Evolutionary conservation across 2,329 filamentous ascomycete genomes (phyloP).

Genomic region (Monilinia fructigena): DNA sequence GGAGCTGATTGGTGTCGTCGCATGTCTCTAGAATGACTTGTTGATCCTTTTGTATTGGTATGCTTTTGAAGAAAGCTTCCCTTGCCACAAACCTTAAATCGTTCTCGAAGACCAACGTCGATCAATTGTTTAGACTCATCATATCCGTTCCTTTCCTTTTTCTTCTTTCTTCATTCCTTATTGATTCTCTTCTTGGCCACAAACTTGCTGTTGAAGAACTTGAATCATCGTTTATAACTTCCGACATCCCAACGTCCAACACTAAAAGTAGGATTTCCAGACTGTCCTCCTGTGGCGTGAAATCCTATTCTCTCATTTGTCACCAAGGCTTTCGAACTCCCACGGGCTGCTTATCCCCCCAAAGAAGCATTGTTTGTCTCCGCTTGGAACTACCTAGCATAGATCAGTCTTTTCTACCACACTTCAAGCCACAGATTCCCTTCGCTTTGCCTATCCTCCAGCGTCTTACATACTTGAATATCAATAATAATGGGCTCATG

Average conservation of each 20-base stretch:
- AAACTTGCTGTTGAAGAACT: slow-evolving; percentile 22
- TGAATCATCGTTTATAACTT: slow-evolving; percentile 22
- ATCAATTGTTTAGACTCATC: slow-evolving; percentile 7
- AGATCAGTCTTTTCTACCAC: slow-evolving; percentile 28
- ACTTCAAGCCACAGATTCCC: slow-evolving; percentile 35
- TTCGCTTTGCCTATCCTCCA: slow-evolving; percentile 29
- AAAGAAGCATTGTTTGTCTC: slow-evolving; percentile 30
- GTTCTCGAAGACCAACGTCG: slow-evolving; percentile 7
- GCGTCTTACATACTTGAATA: slow-evolving; percentile 28
- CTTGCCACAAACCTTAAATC: slow-evolving; percentile 26
- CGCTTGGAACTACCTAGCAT: slow-evolving; percentile 35
- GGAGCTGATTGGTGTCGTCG: slow-evolving; percentile 38
- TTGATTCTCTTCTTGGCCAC: not conserved
- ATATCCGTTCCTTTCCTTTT: slow-evolving; percentile 7
- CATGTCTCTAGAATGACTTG: slow-evolving; percentile 26
- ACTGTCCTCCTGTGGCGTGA: slow-evolving; percentile 35
- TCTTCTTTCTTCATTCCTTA: slow-evolving; percentile 13
- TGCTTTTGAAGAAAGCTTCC: slow-evolving; percentile 31
- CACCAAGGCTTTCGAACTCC: slow-evolving; percentile 32
- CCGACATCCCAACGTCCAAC: slow-evolving; percentile 22
- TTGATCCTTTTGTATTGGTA: slow-evolving; percentile 32
- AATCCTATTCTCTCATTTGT: slow-evolving; percentile 34
- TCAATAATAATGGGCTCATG: slow-evolving; percentile 30
- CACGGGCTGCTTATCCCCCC: slow-evolving; percentile 34
- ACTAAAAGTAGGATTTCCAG: slow-evolving; percentile 25